These are phyloP conservation scores for Amanita rimosa DNA, from an alignment of 768 basidiomycete species.

Conservation along the genomic window DNA sequence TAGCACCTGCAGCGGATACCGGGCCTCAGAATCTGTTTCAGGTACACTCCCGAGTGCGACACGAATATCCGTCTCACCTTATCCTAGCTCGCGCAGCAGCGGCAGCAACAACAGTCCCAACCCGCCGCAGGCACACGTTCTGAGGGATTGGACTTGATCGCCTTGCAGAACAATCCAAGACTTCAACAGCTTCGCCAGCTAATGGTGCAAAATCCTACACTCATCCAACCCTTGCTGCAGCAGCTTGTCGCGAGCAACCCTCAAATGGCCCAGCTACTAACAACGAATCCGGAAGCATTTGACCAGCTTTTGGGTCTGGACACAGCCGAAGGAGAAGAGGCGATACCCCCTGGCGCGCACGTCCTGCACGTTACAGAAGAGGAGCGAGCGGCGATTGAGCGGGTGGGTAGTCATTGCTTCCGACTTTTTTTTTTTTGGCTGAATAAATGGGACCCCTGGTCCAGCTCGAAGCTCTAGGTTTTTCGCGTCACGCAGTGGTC, in stretches of 20 bases:
- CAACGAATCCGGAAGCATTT: slow-evolving; percentile 64
- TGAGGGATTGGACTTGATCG: slow-evolving; percentile 28
- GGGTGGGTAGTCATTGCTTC: slow-evolving; percentile 41
- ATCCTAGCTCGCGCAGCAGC: slow-evolving; percentile 60
- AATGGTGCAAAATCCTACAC: slow-evolving; percentile 63
- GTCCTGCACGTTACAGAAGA: slow-evolving; percentile 75
- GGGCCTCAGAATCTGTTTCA: slow-evolving; percentile 83
- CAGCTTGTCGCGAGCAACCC: slow-evolving; percentile 73
- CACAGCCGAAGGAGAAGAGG: slow-evolving; percentile 27
- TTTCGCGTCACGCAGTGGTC: slow-evolving; percentile 67
- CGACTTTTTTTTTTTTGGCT: background rate
- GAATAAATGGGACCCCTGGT: background rate
- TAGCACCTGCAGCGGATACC: slow-evolving; percentile 10
- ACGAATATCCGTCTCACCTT: background rate
- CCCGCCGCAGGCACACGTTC: slow-evolving; percentile 21
- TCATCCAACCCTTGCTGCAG: slow-evolving; percentile 74
- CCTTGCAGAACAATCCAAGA: slow-evolving; percentile 51
- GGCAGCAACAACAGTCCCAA: slow-evolving; percentile 30
- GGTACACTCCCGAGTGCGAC: slow-evolving; percentile 22
- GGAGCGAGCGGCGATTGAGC: slow-evolving; percentile 79
- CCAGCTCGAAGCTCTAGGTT: slow-evolving; percentile 82
- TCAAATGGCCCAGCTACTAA: slow-evolving; percentile 53
- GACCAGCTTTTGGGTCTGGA: slow-evolving; percentile 58
- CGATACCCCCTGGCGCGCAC: slow-evolving; percentile 38
- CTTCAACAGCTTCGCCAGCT: slow-evolving; percentile 65